These are phyloP conservation scores for Lojkania enalia DNA, from an alignment of 2,329 filamentous ascomycete genomes.

Conservation along the genomic window DNA sequence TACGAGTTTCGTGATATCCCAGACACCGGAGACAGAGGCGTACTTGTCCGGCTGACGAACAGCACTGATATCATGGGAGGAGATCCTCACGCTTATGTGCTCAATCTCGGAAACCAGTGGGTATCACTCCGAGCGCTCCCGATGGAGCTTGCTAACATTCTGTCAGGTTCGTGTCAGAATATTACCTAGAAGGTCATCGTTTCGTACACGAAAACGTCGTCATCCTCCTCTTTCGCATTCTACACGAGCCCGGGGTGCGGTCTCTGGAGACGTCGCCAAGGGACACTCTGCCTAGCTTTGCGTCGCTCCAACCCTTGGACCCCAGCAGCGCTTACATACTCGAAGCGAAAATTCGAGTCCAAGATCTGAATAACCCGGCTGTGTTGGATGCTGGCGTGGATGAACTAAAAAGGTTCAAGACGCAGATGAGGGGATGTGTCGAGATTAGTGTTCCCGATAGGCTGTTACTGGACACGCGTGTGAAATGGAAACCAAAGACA, in stretches of 20 bases:
- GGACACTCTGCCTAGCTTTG: conserved; percentile 47
- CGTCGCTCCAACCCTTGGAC: conserved; percentile 57
- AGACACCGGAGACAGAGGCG: conserved; percentile 55
- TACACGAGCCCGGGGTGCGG: conserved; percentile 50
- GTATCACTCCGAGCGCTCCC: conserved; percentile 21
- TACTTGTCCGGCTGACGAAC: conserved; percentile 57
- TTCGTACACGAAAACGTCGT: conserved; percentile 62
- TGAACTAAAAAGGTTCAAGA: conserved; percentile 59
- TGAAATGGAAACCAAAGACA: conserved; percentile 51
- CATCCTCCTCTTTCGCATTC: conserved; percentile 59
- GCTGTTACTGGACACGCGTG: conserved; percentile 62
- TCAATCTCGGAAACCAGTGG: conserved; percentile 58
- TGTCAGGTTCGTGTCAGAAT: conserved; percentile 60
- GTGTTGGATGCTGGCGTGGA: conserved; percentile 58
- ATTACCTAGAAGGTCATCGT: conserved; percentile 59
- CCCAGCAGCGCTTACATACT: conserved; percentile 61
- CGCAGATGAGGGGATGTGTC: conserved; percentile 60
- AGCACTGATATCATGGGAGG: conserved; percentile 54
- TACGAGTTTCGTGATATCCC: conserved; percentile 48
- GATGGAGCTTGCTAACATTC: conserved; percentile 22
- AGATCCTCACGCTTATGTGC: conserved; percentile 56
- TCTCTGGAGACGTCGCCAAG: conserved; percentile 35
- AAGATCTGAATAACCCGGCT: conserved; percentile 56
- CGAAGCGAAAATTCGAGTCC: conserved; percentile 60
- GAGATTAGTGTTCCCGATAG: conserved; percentile 62